A percentile compares a stretch with the other conserved stretches of the same genome.
These are phyloP conservation scores for Suillus brevipes DNA, from an alignment of 768 basidiomycete genomes.

Conservation along the genomic window DNA sequence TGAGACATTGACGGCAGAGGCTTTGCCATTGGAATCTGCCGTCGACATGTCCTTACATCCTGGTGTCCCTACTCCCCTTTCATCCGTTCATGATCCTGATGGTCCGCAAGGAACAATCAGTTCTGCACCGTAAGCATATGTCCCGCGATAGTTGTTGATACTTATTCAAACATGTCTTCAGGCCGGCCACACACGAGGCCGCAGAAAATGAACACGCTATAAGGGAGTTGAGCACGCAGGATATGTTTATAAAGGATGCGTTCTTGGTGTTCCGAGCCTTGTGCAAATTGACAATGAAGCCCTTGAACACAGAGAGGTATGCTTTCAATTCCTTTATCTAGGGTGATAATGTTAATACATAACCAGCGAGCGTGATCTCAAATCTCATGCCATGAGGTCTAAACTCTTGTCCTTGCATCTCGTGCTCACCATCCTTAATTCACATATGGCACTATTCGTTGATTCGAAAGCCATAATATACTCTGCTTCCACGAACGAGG, in stretches of 20 bases:
- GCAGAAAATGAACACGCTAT: constrained; percentile 22
- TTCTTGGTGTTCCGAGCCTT: constrained; percentile 96
- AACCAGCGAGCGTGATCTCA: constrained; percentile 87
- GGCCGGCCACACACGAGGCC: not conserved
- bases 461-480: constrained; percentile 89
- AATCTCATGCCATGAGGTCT: constrained; percentile 96
- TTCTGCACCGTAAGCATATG: not conserved
- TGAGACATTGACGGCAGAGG: not conserved
- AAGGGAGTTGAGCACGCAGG: constrained; percentile 67
- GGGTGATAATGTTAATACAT: constrained; percentile 16
- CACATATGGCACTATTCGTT: constrained; percentile 87
- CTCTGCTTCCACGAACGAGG: constrained; percentile 85
- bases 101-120: not conserved
- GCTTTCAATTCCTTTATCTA: constrained; percentile 16
- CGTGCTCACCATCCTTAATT: constrained; percentile 87
- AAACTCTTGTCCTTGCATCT: constrained; percentile 94
- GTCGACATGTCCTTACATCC: not conserved
- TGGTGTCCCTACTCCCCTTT: not conserved
- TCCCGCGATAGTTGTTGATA: not conserved
- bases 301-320: constrained; percentile 89
- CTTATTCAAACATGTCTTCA: not conserved
- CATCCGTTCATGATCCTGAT: not conserved
- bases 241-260: constrained; percentile 95
- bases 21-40: not conserved
- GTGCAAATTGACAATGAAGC: constrained; percentile 98